Base-by-base conservation (phyloP, 1,139 yeast genomes). In the Debaryomyces coudertii region DNA sequence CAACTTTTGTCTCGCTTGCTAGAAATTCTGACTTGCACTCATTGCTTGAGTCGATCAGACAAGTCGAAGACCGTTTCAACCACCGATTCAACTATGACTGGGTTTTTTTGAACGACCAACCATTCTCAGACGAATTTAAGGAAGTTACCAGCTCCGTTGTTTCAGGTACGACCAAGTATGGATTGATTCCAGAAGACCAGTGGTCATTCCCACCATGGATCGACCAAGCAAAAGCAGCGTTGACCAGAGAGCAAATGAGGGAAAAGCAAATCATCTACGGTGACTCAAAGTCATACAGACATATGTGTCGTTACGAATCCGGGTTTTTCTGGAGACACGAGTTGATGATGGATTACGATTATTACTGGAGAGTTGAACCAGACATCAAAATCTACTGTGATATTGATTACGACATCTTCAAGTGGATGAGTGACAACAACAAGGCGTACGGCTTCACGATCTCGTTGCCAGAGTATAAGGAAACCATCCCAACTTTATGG, bases 281-380 rank as follows among this genome's bases (percentile, higher is more conserved):
- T 43, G 81, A 73, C 50, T 76, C 81, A 12, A 72, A 73, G 46
- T 69, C 85, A 15, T 85, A 85, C 66, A 80, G 90, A 72, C 89
- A 85, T 68, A 90, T 90, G 97, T 90, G 97, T 67, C 83, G 97
- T 62, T 90, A 76, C 63, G 95, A 90, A 65, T 84, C 93, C 29
- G 97, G 97, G 0, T 88, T 90, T 68, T 90, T 90, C 72, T 90
- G 81, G 75, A 79, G 88, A 67, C 95, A 88, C 59, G 83, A 81
- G 40, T 63, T 87, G 42, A 69, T 89, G 77, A 75, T 74, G 49
- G 85, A 85, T 36, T 90, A 85, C 65, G 89, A 85, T 54, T 90
- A 83, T 71, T 90, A 89, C 73, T 90, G 97, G 97, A 83, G 97
- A 68, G 96, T 90, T 47, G 97, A 90, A 68, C 96, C 96, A 27